Conservation (phyloP, 1,284 basidiomycete genomes). For the Boletellus deceptivus region DNA sequence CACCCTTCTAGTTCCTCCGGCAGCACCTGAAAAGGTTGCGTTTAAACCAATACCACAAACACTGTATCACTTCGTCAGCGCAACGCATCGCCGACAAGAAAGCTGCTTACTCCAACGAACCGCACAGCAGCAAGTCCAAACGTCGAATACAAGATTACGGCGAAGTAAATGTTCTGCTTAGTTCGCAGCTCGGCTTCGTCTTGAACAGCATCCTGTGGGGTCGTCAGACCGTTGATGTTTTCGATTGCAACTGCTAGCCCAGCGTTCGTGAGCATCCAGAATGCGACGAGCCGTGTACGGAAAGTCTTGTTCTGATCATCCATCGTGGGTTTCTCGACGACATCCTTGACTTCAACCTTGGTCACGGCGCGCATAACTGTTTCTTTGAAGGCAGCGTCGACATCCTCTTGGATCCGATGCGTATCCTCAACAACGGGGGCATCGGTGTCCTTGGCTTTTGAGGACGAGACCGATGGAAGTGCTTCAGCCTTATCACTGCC, state of each 20-base stretch:
- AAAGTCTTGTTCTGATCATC: conserved; percentile 94
- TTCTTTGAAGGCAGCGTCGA: conserved; percentile 91
- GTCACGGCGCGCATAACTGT: conserved; percentile 92
- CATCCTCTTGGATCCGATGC: conserved; percentile 78
- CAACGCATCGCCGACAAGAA: not conserved
- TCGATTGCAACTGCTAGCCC: conserved; percentile 79
- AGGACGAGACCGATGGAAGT: conserved; percentile 87
- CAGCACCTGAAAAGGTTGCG: conserved; percentile 81
- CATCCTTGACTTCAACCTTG: conserved; percentile 71
- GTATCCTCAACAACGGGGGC: conserved; percentile 81
- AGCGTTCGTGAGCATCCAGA: conserved; percentile 87
- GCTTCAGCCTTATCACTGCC: conserved; percentile 95
- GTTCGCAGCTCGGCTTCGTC: conserved; percentile 48
- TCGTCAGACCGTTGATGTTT: conserved; percentile 76
- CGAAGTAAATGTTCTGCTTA: conserved; percentile 80
- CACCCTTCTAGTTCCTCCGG: conserved; percentile 56
- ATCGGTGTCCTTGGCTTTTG: conserved; percentile 75
- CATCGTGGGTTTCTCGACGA: conserved; percentile 78
- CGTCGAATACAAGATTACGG: conserved; percentile 85
- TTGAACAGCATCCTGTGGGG: conserved; percentile 37
- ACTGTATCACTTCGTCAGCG: conserved; percentile 44
- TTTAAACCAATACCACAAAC: conserved; percentile 79
- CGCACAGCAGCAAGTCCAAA: conserved; percentile 80
- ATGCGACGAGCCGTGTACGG: conserved; percentile 83
- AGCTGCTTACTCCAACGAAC: conserved; percentile 74